Evolutionary conservation across 2,329 filamentous ascomycete species (phyloP).

Genomic region (Aspergillus sergii): DNA sequence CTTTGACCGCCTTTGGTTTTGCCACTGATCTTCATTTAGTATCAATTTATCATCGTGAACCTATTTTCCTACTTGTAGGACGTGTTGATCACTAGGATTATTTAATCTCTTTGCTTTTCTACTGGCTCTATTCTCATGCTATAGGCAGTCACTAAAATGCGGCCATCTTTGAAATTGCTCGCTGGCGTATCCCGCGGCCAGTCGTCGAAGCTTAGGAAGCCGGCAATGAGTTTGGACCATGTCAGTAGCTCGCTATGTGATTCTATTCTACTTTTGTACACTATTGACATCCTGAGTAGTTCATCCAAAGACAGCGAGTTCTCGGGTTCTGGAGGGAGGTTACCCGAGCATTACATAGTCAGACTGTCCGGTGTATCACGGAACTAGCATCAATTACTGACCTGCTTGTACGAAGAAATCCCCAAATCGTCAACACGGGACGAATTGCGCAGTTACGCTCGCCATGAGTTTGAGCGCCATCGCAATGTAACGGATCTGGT

Average conservation of each 20-base stretch:
- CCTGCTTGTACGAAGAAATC: conserved; percentile 33
- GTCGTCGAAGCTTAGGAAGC: conserved; percentile 39
- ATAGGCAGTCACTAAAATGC: conserved; percentile 27
- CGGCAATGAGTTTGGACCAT: conserved; percentile 42
- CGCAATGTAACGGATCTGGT: conserved; percentile 46
- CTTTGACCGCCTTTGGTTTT: conserved; percentile 16
- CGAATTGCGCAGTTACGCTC: conserved; percentile 47
- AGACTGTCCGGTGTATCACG: conserved; percentile 7
- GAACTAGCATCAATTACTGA: conserved; percentile 1
- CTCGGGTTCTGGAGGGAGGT: conserved; percentile 49
- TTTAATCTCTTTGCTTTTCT: not conserved
- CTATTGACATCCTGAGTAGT: conserved; percentile 29
- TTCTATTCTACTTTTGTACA: not conserved
- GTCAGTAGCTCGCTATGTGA: conserved; percentile 25
- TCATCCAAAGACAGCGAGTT: conserved; percentile 47
- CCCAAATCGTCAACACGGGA: conserved; percentile 42
- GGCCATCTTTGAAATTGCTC: conserved; percentile 28
- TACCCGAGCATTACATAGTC: conserved; percentile 43
- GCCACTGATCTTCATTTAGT: conserved; percentile 1
- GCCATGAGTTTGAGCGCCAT: conserved; percentile 48
- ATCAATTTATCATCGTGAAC: not conserved
- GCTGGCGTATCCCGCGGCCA: conserved; percentile 32
- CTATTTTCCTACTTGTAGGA: not conserved
- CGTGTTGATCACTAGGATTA: not conserved
- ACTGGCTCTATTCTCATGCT: not conserved